Conservation (phyloP, 2,329 filamentous ascomycete genomes). For the Sarocladium oryzae region DNA sequence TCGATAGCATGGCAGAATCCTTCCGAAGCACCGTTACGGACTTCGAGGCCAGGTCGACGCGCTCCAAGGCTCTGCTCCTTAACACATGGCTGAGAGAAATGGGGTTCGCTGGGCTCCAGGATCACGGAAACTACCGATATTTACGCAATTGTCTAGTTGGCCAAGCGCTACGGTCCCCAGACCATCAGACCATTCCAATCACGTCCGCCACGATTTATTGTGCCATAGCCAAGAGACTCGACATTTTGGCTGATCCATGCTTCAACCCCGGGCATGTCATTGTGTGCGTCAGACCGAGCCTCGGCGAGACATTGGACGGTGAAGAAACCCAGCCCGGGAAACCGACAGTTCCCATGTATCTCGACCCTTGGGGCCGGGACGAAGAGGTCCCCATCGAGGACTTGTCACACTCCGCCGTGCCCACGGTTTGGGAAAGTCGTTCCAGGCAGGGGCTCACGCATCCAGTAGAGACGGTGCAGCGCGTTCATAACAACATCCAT, state of each 20-base stretch:
- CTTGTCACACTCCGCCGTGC: neutral
- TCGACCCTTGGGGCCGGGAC: slow-evolving; percentile 72
- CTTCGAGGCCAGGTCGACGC: slow-evolving; percentile 51
- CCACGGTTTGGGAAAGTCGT: neutral
- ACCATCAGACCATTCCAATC: slow-evolving; percentile 76
- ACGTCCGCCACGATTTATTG: slow-evolving; percentile 86
- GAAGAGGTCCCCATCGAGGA: slow-evolving; percentile 49
- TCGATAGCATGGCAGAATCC: slow-evolving; percentile 50
- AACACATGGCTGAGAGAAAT: slow-evolving; percentile 62
- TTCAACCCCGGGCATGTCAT: slow-evolving; percentile 83
- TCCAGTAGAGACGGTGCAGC: neutral
- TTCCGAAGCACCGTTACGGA: slow-evolving; percentile 48
- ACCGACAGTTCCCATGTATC: slow-evolving; percentile 54
- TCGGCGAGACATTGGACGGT: slow-evolving; percentile 55
- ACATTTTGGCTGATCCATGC: slow-evolving; percentile 70
- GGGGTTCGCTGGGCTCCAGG: slow-evolving; percentile 64
- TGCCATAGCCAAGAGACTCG: slow-evolving; percentile 66
- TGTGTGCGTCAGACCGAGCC: slow-evolving; percentile 61
- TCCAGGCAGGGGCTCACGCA: neutral
- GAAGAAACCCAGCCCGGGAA: slow-evolving; percentile 21
- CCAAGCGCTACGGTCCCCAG: slow-evolving; percentile 63
- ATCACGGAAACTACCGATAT: slow-evolving; percentile 65
- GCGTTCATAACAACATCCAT: slow-evolving; percentile 62
- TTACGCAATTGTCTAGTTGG: slow-evolving; percentile 86
- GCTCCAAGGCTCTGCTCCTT: slow-evolving; percentile 61